Evolutionary conservation across 108 stramenopile species (phyloP).

Genomic region (Fragilariopsis cylindrus): DNA sequence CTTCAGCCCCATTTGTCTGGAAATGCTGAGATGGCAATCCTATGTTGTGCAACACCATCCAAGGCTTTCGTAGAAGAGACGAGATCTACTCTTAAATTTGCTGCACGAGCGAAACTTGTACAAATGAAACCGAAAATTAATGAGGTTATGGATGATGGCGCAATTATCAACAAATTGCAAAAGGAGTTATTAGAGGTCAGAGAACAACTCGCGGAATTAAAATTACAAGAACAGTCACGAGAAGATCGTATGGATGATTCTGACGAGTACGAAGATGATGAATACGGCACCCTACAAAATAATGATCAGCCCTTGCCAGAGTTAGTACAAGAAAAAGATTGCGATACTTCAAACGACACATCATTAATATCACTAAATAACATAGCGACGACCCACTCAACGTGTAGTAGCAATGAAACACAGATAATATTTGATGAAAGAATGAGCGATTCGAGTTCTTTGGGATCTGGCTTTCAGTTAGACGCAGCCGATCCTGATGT

Average conservation of each 20-base stretch:
- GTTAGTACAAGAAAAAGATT: not conserved
- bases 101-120: slow-evolving; percentile 88
- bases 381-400: not conserved
- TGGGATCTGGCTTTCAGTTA: slow-evolving; percentile 10
- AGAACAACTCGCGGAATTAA: slow-evolving; percentile 44
- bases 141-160: slow-evolving; percentile 73
- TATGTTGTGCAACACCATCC: slow-evolving; percentile 93
- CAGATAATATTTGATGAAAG: not conserved
- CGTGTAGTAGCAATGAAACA: not conserved
- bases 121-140: slow-evolving; percentile 79
- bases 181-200: slow-evolving; percentile 55
- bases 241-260: not conserved
- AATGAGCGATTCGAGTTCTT: not conserved
- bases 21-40: slow-evolving; percentile 91
- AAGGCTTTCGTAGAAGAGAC: slow-evolving; percentile 93
- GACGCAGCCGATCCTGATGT: slow-evolving; percentile 21
- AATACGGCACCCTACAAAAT: not conserved
- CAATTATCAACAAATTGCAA: slow-evolving; percentile 81
- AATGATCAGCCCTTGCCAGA: not conserved
- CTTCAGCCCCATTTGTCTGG: slow-evolving; percentile 97
- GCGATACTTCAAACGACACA: not conserved
- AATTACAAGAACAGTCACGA: slow-evolving; percentile 2
- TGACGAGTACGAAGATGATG: not conserved
- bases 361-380: not conserved
- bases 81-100: slow-evolving; percentile 93